These are phyloP conservation scores for Annulohypoxylon maeteangense DNA, from an alignment of 495 filamentous ascomycete genomes.

Conservation along the genomic window DNA sequence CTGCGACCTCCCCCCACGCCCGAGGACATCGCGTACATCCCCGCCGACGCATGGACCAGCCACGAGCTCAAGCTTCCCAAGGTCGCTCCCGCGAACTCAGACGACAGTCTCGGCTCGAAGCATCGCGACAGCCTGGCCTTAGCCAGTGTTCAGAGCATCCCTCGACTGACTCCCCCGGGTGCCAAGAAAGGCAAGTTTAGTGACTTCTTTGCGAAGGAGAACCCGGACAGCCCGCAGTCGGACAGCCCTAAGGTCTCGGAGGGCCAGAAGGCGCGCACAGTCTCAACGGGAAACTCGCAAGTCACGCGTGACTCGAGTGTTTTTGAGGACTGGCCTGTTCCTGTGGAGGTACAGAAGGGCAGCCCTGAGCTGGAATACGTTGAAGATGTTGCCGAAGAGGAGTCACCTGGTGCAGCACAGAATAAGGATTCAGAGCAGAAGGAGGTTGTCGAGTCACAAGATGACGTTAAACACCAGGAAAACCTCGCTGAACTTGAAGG, in stretches of 20 bases:
- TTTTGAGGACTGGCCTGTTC: neutral
- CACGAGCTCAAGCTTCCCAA: constrained; percentile 10
- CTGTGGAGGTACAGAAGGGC: neutral
- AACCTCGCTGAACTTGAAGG: neutral
- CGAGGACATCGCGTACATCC: neutral
- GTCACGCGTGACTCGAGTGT: neutral
- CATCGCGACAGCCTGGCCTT: constrained; percentile 23
- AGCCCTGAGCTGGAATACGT: neutral
- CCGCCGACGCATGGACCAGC: neutral
- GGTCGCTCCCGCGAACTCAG: constrained; percentile 25
- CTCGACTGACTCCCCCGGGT: neutral
- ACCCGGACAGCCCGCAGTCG: neutral
- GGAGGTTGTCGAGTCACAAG: neutral
- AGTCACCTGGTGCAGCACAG: neutral
- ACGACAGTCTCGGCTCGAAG: neutral
- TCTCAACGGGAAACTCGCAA: neutral
- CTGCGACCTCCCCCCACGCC: neutral
- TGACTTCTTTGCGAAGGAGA: neutral
- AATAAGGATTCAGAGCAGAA: neutral
- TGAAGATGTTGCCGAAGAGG: neutral
- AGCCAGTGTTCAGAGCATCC: constrained; percentile 5
- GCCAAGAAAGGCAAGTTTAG: neutral
- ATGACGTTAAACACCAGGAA: neutral
- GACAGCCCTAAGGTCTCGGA: neutral
- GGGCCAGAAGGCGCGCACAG: too few species aligned